Percentiles rank a stretch among this genome's conserved stretches.
phyloP scores from a whole-genome alignment of 495 filamentous ascomycete genomes.

The Penicillium tannophilum region DNA sequence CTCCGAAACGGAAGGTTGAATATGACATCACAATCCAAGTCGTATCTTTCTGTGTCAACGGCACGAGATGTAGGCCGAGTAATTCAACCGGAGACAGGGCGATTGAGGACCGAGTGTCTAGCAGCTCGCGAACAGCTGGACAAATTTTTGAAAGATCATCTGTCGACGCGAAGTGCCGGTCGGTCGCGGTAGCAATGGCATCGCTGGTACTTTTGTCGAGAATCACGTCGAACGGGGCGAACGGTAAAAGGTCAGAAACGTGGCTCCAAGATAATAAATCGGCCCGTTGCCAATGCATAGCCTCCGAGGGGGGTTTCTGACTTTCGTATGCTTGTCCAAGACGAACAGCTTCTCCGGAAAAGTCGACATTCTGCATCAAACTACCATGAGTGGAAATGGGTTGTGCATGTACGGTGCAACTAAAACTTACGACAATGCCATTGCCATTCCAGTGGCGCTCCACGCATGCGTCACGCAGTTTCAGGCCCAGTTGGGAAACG shows the following conservation, averaged over 20 bases:
- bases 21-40: slow-evolving; percentile 44
- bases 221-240: slow-evolving; percentile 42
- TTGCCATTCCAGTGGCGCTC: slow-evolving; percentile 32
- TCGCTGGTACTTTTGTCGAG: slow-evolving; percentile 50
- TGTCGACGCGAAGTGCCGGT: slow-evolving; percentile 16
- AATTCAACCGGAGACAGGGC: slow-evolving; percentile 40
- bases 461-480: slow-evolving; percentile 34
- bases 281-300: slow-evolving; percentile 41
- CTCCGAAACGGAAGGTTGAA: slow-evolving; percentile 41
- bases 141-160: slow-evolving; percentile 22
- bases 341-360: slow-evolving; percentile 46
- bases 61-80: slow-evolving; percentile 39
- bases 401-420: background rate
- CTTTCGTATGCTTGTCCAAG: slow-evolving; percentile 33
- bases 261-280: slow-evolving; percentile 42
- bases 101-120: slow-evolving; percentile 9
- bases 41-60: slow-evolving; percentile 33
- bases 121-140: slow-evolving; percentile 25
- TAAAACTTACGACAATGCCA: slow-evolving; percentile 40
- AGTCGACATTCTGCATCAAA: slow-evolving; percentile 42
- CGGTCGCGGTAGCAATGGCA: slow-evolving; percentile 38
- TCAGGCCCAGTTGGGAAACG: slow-evolving; percentile 39
- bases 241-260: slow-evolving; percentile 24
- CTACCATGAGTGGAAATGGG: background rate
- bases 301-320: slow-evolving; percentile 17